A percentile compares a stretch with the other conserved stretches of the same genome.
These are phyloP conservation scores for Irpex sp. DNA, from an alignment of 1,284 basidiomycete species.

Conservation along the genomic window DNA sequence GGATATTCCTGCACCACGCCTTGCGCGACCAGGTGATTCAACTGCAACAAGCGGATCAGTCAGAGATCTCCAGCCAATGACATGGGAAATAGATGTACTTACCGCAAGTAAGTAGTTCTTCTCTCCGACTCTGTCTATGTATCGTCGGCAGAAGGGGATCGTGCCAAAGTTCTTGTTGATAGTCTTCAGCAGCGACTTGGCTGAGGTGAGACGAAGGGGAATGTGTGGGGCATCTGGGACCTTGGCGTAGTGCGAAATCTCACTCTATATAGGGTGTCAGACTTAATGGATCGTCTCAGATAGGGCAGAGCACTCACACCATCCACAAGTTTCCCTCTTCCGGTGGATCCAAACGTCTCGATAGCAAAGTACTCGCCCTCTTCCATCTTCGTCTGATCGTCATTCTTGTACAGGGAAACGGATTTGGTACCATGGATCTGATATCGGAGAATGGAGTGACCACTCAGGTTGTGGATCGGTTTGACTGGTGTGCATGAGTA, in stretches of 20 bases:
- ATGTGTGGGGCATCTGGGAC: constrained; percentile 65
- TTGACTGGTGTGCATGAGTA: constrained; percentile 55
- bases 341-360: constrained; percentile 97
- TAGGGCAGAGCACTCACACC: no score
- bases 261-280: constrained; percentile 50
- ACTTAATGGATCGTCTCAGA: no score
- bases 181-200: constrained; percentile 80
- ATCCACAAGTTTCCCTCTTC: constrained; percentile 86
- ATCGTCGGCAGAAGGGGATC: constrained; percentile 92
- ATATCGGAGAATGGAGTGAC: constrained; percentile 87
- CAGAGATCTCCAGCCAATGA: background rate
- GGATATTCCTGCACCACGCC: constrained; percentile 92
- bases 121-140: constrained; percentile 92
- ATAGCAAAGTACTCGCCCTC: constrained; percentile 99
- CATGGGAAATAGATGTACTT: constrained; percentile 24
- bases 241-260: constrained; percentile 90
- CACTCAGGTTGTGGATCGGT: constrained; percentile 85
- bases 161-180: constrained; percentile 96
- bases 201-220: constrained; percentile 70
- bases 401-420: constrained; percentile 85
- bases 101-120: constrained; percentile 92
- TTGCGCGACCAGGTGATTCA: constrained; percentile 86
- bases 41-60: constrained; percentile 36
- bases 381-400: constrained; percentile 95
- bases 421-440: constrained; percentile 88